Base-by-base conservation (phyloP, 805 yeast genomes). In the Wickerhamomyces strasburgensis region DNA sequence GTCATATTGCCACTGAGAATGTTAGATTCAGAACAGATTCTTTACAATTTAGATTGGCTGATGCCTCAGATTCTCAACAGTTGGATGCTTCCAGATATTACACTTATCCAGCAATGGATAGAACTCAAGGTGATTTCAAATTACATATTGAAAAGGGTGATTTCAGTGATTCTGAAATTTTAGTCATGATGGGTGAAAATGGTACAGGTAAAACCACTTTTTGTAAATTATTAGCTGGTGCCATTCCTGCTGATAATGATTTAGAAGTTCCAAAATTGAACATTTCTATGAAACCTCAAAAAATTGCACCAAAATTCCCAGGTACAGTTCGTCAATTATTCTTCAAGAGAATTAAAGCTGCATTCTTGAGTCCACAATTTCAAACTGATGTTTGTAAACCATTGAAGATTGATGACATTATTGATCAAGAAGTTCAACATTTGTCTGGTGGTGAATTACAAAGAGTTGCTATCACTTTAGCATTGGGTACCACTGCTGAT, bases 181-280 rank as follows among this genome's bases (percentile, higher is more conserved):
- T 93, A 56, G 98, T 93, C 40, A 86, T 93, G 96, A 90, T 93
- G 95, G 99, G 99, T 61, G 98, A 93, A 69, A 93, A 93, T 64
- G 99, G 99, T 70, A 93, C 98, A 14, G 99, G 99, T 72, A 93
- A 93, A 70, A 93, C 99, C 29, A 93, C 99, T 13, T 81, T 93
- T 71, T 90, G 97, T 76, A 85, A 84, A 63, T 70, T 93, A 56
- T 72, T 93, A 56, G 98, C 99, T 16, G 98, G 98, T 58, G 87
- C 87, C 19, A 73, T 86, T 50, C 72, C 83, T 34, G 90, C 98
- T 23, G 98, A 93, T 65, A 75, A 74, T 49, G 86, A 86, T 40
- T 61, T 68, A 43, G 78, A 79, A 57, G 80, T 86, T 44, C 97
- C 97, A 34, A 82, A 84, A 61, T 68, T 93, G 64, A 87, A 85